Evolutionary conservation across 2,329 filamentous ascomycete genomes (phyloP).

Genomic region (Aspergillus chevalieri): DNA sequence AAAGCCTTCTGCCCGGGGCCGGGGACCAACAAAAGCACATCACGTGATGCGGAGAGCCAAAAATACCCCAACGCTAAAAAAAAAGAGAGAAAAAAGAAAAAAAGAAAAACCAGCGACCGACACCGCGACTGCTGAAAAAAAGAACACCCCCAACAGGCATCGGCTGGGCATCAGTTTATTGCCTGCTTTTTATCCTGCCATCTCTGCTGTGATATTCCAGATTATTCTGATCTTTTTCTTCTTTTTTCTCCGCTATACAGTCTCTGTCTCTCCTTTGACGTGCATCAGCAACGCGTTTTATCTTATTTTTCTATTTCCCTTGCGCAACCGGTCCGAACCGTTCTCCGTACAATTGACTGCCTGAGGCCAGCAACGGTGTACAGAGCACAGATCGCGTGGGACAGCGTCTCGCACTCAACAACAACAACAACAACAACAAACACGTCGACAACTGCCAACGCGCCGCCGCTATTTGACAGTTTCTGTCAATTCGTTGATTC

Average conservation of each 20-base stretch:
- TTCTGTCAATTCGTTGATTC: neutral
- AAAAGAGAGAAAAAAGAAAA: slow-evolving; percentile 15
- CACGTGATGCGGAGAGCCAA: slow-evolving; percentile 13
- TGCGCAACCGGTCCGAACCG: neutral
- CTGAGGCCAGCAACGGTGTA: neutral
- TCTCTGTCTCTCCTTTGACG: neutral
- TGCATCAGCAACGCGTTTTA: neutral
- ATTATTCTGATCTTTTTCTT: no score
- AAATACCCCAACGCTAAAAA: slow-evolving; percentile 13
- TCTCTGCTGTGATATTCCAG: no score
- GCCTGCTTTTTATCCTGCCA: slow-evolving; percentile 4
- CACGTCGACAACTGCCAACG: neutral
- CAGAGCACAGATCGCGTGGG: neutral
- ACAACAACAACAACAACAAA: neutral
- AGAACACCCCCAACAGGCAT: slow-evolving; percentile 12
- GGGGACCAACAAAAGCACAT: neutral
- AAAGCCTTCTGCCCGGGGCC: no score
- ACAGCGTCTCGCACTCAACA: neutral
- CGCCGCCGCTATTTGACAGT: neutral
- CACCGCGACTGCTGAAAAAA: slow-evolving; percentile 6
- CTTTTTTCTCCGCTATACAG: neutral
- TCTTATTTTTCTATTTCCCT: neutral
- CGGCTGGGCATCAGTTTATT: slow-evolving; percentile 2
- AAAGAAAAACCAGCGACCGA: slow-evolving; percentile 12
- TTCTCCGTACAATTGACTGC: neutral